phyloP scores from a whole-genome alignment of 129 eudicot genomes.

The Centella asiatica region DNA sequence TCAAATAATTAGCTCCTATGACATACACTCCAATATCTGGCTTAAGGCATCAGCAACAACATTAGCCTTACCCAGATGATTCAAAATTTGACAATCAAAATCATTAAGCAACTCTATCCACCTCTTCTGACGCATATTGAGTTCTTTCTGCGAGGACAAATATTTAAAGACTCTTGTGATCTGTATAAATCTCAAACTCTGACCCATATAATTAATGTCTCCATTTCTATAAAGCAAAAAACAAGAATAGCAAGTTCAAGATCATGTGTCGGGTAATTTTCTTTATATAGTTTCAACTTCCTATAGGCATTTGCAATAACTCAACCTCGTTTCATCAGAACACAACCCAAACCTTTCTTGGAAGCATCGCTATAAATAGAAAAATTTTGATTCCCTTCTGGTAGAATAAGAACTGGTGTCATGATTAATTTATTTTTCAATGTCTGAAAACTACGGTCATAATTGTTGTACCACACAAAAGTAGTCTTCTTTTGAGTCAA shows the following conservation, averaged over 20 bases:
- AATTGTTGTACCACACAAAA: not conserved
- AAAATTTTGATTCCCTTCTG: not conserved
- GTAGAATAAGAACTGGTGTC: not conserved
- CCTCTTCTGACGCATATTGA: not conserved
- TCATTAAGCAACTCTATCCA: conserved; percentile 1
- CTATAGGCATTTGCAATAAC: conserved; percentile 3
- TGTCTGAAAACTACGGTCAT: too few species aligned
- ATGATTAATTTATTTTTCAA: too few species aligned
- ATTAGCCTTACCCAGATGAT: not conserved
- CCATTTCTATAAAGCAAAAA: not conserved
- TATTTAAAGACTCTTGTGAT: conserved; percentile 7
- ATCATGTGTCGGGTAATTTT: too few species aligned
- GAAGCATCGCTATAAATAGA: conserved; percentile 1
- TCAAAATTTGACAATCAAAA: too few species aligned
- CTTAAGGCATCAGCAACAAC: conserved; percentile 2
- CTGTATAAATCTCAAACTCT: not conserved
- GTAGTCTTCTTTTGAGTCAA: not conserved
- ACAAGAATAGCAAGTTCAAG: conserved; percentile 4
- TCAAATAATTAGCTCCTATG: too few species aligned
- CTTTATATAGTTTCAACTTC: too few species aligned
- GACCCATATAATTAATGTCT: conserved; percentile 4
- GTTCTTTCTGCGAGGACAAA: not conserved
- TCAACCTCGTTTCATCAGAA: not conserved
- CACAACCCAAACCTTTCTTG: conserved; percentile 2
- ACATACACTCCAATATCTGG: too few species aligned